Percentiles rank a stretch among this genome's conserved stretches.
Conservation (phyloP, 441 rosid genomes). For the Pelargonium fulgidum region DNA sequence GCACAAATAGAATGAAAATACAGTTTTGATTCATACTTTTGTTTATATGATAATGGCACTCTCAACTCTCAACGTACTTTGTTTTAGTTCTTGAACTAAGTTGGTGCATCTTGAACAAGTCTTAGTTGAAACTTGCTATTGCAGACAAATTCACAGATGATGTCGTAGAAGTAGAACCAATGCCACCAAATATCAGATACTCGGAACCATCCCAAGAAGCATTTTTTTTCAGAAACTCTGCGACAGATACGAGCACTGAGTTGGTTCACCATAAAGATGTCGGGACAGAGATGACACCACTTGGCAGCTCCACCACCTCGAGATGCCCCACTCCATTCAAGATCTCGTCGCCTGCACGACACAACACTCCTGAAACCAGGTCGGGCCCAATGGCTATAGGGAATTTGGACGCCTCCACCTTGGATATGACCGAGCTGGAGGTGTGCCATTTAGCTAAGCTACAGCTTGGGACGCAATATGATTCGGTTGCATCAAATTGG, state of each 20-base stretch:
- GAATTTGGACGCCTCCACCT: constrained; percentile 25
- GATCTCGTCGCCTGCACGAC: constrained; percentile 71
- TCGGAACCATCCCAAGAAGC: constrained; percentile 66
- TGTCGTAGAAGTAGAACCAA: constrained; percentile 29
- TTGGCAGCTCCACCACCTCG: constrained; percentile 71
- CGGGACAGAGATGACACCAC: constrained; percentile 94
- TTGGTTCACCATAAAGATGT: constrained; percentile 56
- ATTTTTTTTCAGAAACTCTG: constrained; percentile 60
- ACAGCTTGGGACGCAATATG: constrained; percentile 55
- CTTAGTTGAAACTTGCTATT: constrained; percentile 15
- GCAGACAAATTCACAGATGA: constrained; percentile 76
- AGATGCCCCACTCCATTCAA: constrained; percentile 71
- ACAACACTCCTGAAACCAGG: constrained; percentile 80
- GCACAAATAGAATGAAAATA: too few species aligned
- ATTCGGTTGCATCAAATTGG: constrained; percentile 68
- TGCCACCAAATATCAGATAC: constrained; percentile 40
- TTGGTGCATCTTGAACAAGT: constrained; percentile 11
- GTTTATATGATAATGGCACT: too few species aligned
- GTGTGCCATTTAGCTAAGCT: constrained; percentile 68
- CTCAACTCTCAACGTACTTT: neutral
- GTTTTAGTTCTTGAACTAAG: constrained; percentile 6
- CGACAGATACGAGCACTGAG: constrained; percentile 48
- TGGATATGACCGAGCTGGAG: constrained; percentile 57
- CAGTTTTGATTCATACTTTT: too few species aligned
- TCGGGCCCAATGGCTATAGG: constrained; percentile 66